phyloP scores from a whole-genome alignment of 371 early-diverging fungal genomes.

The Mortierella sp. region DNA sequence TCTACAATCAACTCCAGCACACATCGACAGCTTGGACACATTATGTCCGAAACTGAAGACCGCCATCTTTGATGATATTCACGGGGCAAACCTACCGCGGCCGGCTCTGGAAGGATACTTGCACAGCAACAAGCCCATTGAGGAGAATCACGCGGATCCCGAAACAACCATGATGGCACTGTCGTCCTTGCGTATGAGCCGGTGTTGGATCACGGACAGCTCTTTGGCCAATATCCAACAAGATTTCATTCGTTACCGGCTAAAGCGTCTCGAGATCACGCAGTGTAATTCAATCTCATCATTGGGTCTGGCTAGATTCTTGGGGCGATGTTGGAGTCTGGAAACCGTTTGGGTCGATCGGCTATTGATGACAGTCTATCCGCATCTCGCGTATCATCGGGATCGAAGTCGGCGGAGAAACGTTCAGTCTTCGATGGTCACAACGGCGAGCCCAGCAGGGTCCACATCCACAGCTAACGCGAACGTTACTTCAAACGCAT shows the following conservation, averaged over 20 bases:
- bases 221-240: neutral
- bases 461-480: too few relatives aligned
- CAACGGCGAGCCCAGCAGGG: too few relatives aligned
- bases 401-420: too few relatives aligned
- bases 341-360: conserved; percentile 15
- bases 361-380: neutral
- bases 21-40: conserved; percentile 3
- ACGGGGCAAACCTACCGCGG: too few relatives aligned
- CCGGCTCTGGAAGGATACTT: too few relatives aligned
- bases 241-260: conserved; percentile 9
- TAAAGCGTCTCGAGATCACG: conserved; percentile 14
- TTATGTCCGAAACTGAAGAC: conserved; percentile 17
- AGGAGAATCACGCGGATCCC: too few relatives aligned
- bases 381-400: neutral
- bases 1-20: neutral
- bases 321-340: conserved; percentile 20
- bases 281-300: conserved; percentile 1
- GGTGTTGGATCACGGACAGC: neutral
- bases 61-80: conserved; percentile 8
- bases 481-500: conserved; percentile 1
- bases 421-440: too few relatives aligned
- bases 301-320: conserved; percentile 13
- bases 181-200: neutral
- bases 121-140: too few relatives aligned
- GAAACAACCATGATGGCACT: neutral